These are phyloP conservation scores for Phaeosphaeria sp. DNA, from an alignment of 2,329 filamentous ascomycete species.

Conservation along the genomic window DNA sequence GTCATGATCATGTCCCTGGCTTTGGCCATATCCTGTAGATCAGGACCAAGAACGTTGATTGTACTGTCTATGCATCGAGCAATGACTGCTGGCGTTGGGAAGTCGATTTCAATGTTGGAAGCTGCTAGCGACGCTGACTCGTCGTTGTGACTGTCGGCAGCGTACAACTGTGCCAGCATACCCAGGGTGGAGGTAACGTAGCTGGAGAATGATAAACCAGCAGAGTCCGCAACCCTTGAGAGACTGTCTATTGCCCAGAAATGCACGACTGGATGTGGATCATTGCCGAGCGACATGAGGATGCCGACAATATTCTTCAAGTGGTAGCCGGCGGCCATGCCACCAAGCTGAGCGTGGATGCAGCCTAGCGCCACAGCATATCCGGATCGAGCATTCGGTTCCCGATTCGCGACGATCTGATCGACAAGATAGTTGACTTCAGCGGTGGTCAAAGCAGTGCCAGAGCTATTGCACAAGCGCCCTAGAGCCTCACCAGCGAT, in stretches of 20 bases:
- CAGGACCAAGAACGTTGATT: constrained; percentile 94
- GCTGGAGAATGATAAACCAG: constrained; percentile 87
- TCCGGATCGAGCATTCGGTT: constrained; percentile 90
- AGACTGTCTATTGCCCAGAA: constrained; percentile 95
- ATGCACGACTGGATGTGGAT: constrained; percentile 93
- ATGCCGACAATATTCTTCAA: constrained; percentile 97
- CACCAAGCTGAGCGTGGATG: constrained; percentile 93
- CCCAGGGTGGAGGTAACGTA: constrained; percentile 91
- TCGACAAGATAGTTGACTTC: constrained; percentile 94
- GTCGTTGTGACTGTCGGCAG: constrained; percentile 87
- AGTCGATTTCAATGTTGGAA: constrained; percentile 88
- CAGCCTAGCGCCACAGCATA: constrained; percentile 92
- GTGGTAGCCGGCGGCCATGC: constrained; percentile 96
- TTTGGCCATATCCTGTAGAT: constrained; percentile 90
- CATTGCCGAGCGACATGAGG: constrained; percentile 95
- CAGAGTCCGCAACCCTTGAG: constrained; percentile 85
- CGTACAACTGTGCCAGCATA: constrained; percentile 92
- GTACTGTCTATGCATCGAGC: constrained; percentile 91
- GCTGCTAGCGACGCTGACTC: constrained; percentile 80
- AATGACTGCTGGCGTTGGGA: constrained; percentile 81
- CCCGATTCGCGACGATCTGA: constrained; percentile 90
- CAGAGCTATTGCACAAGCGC: constrained; percentile 81
- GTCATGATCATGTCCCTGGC: constrained; percentile 91
- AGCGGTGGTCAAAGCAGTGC: constrained; percentile 84
- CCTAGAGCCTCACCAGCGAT: constrained; percentile 87